Base-by-base conservation (phyloP, 345 rosid species). In the Odontarrhena argentea region DNA sequence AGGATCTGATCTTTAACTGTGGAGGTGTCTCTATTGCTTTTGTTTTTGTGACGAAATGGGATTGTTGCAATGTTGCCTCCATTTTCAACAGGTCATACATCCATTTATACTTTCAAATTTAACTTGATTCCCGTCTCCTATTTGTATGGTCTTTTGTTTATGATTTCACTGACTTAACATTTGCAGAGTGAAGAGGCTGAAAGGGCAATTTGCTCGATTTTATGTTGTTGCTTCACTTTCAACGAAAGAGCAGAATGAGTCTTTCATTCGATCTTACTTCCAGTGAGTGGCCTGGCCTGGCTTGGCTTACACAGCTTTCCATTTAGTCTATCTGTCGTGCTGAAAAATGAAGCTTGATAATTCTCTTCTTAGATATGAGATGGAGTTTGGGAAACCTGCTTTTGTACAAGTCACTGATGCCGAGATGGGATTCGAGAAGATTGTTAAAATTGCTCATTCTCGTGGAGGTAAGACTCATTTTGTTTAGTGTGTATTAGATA, bases 381-480 rank as follows among this genome's bases (percentile, higher is more conserved):
- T 91, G 88, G 86, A 91, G 88, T 70, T 94, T 68, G 97, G 99
- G 53, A 88, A 76, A 74, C 97, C 99, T 63, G 64, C 87, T 6
- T 88, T 91, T 77, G 80, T 88, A 67, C 87, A 82, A 26, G 96
- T 87, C 77, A 84, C 71, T 62, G 99, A 94, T 77, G 30, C 66
- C 37, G 97, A 88, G 80, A 94, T 94, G 97, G 97, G 99, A 25
- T 94, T 94, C 57, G 99, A 91, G 73, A 94, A 87, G 82, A 88
- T 88, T 43, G 91, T 94, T 42, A 87, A 91, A 76, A 82, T 88
- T 63, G 95, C 96, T 68, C 85, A 77, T 42, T 80, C 95, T 71
- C 91, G 87, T n/a, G 92, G 97, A 12, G 87, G 97, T 93, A 82
- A 40, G 30, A 40, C 74, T 43, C 50, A 8, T 38, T 18, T 50